Conservation (phyloP, 768 basidiomycete species). For the Trichaptum fuscoviolaceum region DNA sequence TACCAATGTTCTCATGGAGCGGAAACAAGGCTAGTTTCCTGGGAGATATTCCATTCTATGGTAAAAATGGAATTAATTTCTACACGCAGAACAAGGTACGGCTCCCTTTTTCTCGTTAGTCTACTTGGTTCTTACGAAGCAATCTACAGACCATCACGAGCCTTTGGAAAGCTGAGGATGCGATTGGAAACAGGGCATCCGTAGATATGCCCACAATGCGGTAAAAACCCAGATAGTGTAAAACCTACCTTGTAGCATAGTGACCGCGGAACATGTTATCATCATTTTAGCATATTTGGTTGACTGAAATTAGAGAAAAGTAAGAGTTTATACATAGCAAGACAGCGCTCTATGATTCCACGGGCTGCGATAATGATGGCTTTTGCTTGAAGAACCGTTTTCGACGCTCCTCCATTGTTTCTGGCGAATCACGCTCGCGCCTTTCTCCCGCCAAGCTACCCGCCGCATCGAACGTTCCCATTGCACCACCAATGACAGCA, state of each 20-base stretch:
- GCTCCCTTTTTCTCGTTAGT: not conserved
- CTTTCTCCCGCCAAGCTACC: constrained; percentile 53
- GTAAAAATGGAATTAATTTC: constrained; percentile 89
- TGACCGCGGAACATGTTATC: not conserved
- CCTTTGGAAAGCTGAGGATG: constrained; percentile 88
- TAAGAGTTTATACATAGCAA: not conserved
- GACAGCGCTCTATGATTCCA: constrained; percentile 6
- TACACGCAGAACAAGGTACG: constrained; percentile 86
- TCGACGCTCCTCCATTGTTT: constrained; percentile 61
- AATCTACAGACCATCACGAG: constrained; percentile 75
- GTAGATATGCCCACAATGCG: constrained; percentile 73
- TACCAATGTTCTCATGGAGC: constrained; percentile 95
- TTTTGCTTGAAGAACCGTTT: constrained; percentile 79
- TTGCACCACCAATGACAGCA: constrained; percentile 67
- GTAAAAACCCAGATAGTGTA: not conserved
- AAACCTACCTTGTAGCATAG: not conserved
- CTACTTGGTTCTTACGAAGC: not conserved
- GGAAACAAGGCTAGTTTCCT: constrained; percentile 88
- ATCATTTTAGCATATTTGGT: not conserved
- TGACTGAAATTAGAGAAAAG: not conserved
- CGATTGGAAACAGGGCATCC: constrained; percentile 70
- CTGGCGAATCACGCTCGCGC: constrained; percentile 12
- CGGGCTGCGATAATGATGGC: constrained; percentile 31
- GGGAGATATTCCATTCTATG: constrained; percentile 89
- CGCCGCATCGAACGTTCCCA: constrained; percentile 79